These are phyloP conservation scores for Micractinium conductrix DNA, from an alignment of 139 green algal species.

Conservation along the genomic window DNA sequence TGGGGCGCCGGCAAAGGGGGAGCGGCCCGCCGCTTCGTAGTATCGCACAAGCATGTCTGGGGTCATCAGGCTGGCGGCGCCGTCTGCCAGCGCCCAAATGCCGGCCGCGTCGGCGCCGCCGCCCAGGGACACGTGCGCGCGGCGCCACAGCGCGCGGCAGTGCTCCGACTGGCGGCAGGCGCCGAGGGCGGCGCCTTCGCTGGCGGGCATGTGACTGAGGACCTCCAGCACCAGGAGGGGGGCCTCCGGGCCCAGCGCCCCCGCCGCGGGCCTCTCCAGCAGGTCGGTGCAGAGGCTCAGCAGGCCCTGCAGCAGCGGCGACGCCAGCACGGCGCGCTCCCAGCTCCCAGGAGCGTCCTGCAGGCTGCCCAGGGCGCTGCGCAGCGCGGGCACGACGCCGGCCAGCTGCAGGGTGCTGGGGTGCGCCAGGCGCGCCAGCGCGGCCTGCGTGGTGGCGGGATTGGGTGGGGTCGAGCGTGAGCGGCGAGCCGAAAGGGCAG, in stretches of 20 bases:
- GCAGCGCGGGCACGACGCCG: conserved; percentile 1
- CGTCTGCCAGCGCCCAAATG: neutral
- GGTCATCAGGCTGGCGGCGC: neutral
- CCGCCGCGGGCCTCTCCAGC: conserved; percentile 7
- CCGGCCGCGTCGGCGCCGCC: neutral
- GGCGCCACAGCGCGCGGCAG: conserved; percentile 20
- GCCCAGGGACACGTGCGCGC: conserved; percentile 9
- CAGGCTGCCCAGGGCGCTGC: conserved; percentile 10
- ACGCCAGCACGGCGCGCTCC: conserved; percentile 24
- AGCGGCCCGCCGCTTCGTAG: conserved; percentile 15
- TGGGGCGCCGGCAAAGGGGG: neutral
- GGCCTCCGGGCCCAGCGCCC: conserved; percentile 3
- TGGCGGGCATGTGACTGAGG: conserved; percentile 2
- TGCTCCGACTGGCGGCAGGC: neutral
- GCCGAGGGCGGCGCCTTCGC: neutral
- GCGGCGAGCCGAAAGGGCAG: too few relatives aligned
- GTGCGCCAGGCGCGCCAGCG: neutral
- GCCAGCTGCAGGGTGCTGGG: neutral
- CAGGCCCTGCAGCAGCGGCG: conserved; percentile 7
- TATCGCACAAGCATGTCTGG: conserved; percentile 31
- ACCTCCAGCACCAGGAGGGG: conserved; percentile 23
- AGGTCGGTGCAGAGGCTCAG: conserved; percentile 4
- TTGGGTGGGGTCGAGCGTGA: too few relatives aligned
- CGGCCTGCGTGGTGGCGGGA: neutral
- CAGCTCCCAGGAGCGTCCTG: neutral